These are phyloP conservation scores for Marasmius sp. DNA, from an alignment of 1,284 basidiomycete genomes.

Conservation along the genomic window DNA sequence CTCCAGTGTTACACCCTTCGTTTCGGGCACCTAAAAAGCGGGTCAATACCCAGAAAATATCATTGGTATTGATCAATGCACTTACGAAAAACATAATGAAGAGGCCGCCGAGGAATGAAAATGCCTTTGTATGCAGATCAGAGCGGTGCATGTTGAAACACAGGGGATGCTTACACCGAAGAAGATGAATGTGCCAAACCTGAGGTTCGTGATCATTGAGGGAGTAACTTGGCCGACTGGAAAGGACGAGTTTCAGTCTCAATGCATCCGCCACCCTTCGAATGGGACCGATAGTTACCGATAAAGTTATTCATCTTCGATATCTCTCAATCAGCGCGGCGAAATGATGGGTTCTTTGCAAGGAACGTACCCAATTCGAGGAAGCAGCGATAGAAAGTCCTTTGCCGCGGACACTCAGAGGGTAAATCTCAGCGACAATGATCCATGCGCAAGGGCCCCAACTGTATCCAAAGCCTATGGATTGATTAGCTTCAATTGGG, in stretches of 20 bases:
- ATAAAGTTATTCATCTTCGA: constrained; percentile 77
- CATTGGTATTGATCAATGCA: background rate
- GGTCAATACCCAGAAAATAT: background rate
- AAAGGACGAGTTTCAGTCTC: background rate
- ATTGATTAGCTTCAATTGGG: background rate
- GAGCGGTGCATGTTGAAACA: background rate
- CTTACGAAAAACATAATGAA: constrained; percentile 64
- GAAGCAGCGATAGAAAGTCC: constrained; percentile 69
- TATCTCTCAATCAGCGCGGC: constrained; percentile 4
- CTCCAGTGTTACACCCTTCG: constrained; percentile 65
- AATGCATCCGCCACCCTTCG: background rate
- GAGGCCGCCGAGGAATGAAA: constrained; percentile 62
- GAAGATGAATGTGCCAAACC: constrained; percentile 69
- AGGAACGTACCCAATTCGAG: constrained; percentile 60
- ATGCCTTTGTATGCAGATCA: constrained; percentile 36
- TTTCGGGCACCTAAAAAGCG: constrained; percentile 55
- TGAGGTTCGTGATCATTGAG: constrained; percentile 45
- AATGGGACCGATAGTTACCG: constrained; percentile 32
- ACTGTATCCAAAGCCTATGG: constrained; percentile 56
- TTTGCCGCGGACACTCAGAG: constrained; percentile 65
- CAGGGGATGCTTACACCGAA: constrained; percentile 46
- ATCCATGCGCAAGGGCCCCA: constrained; percentile 64
- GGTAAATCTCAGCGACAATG: constrained; percentile 67
- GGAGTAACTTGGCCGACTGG: constrained; percentile 50
- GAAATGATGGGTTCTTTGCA: background rate